A percentile compares a stretch with the other conserved stretches of the same genome.
Evolutionary conservation across 371 early-diverging fungal species (phyloP).

Genomic region (Rhizopus sp.): DNA sequence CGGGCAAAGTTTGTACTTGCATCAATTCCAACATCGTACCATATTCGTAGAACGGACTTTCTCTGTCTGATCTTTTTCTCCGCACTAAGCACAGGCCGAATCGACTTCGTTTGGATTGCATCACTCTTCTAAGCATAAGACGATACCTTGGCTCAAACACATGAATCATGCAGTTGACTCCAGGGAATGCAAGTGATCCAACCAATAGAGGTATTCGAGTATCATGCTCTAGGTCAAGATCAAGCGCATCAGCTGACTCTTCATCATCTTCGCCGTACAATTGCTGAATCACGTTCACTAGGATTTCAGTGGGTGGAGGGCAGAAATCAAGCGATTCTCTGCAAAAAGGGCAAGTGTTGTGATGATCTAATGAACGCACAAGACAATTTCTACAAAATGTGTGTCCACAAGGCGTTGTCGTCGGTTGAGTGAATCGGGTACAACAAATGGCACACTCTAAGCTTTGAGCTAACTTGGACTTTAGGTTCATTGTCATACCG

Average conservation of each 20-base stretch:
- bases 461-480: slow-evolving; percentile 20
- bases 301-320: slow-evolving; percentile 24
- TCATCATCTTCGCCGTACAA: slow-evolving; percentile 22
- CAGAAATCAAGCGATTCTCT: slow-evolving; percentile 25
- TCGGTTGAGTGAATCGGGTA: slow-evolving; percentile 52
- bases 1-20: slow-evolving; percentile 40
- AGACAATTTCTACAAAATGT: slow-evolving; percentile 68
- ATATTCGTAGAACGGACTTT: slow-evolving; percentile 32
- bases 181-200: slow-evolving; percentile 65
- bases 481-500: slow-evolving; percentile 8
- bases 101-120: slow-evolving; percentile 47
- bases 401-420: slow-evolving; percentile 74
- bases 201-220: slow-evolving; percentile 58
- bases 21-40: slow-evolving; percentile 54
- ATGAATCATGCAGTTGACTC: slow-evolving; percentile 62
- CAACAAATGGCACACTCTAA: slow-evolving; percentile 72
- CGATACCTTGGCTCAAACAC: slow-evolving; percentile 70
- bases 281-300: slow-evolving; percentile 12
- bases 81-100: slow-evolving; percentile 62
- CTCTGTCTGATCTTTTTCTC: slow-evolving; percentile 13
- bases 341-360: slow-evolving; percentile 34
- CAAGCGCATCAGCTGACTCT: slow-evolving; percentile 11
- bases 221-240: slow-evolving; percentile 9
- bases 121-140: slow-evolving; percentile 58
- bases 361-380: slow-evolving; percentile 36